Conservation (phyloP, 78 protist genomes). For the Acrasis kona region DNA sequence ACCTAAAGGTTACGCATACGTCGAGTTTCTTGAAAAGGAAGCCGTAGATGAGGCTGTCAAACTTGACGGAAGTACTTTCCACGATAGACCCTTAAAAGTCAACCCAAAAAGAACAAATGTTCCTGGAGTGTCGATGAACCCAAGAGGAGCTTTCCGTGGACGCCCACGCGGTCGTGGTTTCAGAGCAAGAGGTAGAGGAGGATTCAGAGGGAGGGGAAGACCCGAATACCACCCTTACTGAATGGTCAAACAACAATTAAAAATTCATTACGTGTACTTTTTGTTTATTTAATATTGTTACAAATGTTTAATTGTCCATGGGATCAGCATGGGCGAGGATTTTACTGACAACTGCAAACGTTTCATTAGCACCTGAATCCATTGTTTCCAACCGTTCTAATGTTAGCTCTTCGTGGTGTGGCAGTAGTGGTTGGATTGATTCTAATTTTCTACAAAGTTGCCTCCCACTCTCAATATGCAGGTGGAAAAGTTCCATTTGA, state of each 20-base stretch:
- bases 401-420: too few relatives aligned
- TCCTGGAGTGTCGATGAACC: neutral
- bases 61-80: conserved; percentile 3
- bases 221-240: neutral
- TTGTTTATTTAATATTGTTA: too few relatives aligned
- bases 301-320: too few relatives aligned
- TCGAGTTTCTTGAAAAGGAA: neutral
- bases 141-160: neutral
- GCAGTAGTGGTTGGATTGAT: too few relatives aligned
- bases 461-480: too few relatives aligned
- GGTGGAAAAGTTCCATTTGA: too few relatives aligned
- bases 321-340: too few relatives aligned
- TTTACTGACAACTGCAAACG: too few relatives aligned
- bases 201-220: neutral
- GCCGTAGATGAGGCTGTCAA: conserved; percentile 1
- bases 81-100: conserved; percentile 26
- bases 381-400: too few relatives aligned
- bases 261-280: too few relatives aligned
- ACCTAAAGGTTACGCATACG: conserved; percentile 58
- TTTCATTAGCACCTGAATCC: too few relatives aligned
- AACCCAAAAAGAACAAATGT: conserved; percentile 8
- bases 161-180: neutral
- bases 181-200: neutral
- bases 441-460: too few relatives aligned
- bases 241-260: neutral